These are phyloP conservation scores for Candida glaebosa DNA, from an alignment of 805 yeast genomes.

Conservation along the genomic window DNA sequence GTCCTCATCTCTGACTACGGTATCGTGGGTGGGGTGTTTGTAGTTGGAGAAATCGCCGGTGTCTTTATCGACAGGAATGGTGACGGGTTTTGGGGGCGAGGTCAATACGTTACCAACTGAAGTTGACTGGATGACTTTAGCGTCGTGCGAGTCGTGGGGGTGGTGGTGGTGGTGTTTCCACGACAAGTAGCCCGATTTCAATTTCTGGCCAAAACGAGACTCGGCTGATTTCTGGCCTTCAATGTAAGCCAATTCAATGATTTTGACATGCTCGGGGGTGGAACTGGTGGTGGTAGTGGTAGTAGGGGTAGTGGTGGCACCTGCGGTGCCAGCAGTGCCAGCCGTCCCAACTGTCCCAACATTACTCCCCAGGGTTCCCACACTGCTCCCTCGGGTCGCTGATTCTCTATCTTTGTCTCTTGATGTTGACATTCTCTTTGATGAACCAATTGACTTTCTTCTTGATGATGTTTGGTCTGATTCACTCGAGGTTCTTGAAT, in stretches of 20 bases:
- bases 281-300: background rate
- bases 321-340: background rate
- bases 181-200: slow-evolving; percentile 1
- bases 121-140: slow-evolving; percentile 5
- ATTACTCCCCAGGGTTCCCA: background rate
- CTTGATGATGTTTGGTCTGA: background rate
- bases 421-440: background rate
- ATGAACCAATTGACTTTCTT: background rate
- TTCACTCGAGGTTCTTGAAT: background rate
- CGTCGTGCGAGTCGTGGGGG: background rate
- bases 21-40: slow-evolving; percentile 26
- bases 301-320: background rate
- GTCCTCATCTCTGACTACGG: slow-evolving; percentile 11
- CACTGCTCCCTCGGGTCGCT: background rate
- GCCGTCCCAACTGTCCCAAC: background rate
- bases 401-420: background rate
- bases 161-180: background rate
- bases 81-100: slow-evolving; percentile 22
- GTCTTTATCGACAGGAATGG: slow-evolving; percentile 24
- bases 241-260: slow-evolving; percentile 16
- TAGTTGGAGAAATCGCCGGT: slow-evolving; percentile 34
- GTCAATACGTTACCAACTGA: slow-evolving; percentile 25
- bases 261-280: background rate
- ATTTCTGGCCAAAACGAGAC: slow-evolving; percentile 11
- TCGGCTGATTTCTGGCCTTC: slow-evolving; percentile 19